phyloP scores from a whole-genome alignment of 805 yeast species.

The Hermanozyma aechmeae region DNA sequence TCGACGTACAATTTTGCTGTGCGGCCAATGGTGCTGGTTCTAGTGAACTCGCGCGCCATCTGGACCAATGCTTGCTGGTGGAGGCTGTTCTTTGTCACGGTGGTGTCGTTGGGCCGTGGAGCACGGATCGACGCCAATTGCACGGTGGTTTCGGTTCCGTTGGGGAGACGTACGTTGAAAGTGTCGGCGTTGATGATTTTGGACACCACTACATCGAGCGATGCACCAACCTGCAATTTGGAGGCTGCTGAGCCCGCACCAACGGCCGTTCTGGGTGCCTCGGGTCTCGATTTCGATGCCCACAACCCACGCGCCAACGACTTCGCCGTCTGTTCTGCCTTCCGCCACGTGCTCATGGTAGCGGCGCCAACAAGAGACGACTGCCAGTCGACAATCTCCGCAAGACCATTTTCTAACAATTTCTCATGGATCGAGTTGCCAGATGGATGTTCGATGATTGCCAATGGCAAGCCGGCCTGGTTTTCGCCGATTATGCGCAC shows the following conservation, averaged over 20 bases:
- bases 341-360: conserved; percentile 52
- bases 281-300: conserved; percentile 38
- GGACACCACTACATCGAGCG: conserved; percentile 45
- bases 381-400: conserved; percentile 76
- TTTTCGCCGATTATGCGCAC: conserved; percentile 52
- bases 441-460: conserved; percentile 57
- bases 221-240: conserved; percentile 35
- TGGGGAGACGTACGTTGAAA: conserved; percentile 39
- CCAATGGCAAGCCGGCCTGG: conserved; percentile 53
- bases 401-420: conserved; percentile 61
- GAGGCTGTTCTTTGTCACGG: conserved; percentile 25
- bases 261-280: conserved; percentile 11
- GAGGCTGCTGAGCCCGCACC: conserved; percentile 4
- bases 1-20: conserved; percentile 53
- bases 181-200: conserved; percentile 66
- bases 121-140: conserved; percentile 71
- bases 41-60: conserved; percentile 65
- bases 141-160: conserved; percentile 50
- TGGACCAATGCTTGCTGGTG: conserved; percentile 45
- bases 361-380: conserved; percentile 56
- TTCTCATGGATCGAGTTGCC: conserved; percentile 64
- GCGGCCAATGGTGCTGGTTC: conserved; percentile 65
- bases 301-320: conserved; percentile 46
- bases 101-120: conserved; percentile 57
- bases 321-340: conserved; percentile 57